Evolutionary conservation across 768 basidiomycete genomes (phyloP).

Genomic region (Megacollybia marginata): DNA sequence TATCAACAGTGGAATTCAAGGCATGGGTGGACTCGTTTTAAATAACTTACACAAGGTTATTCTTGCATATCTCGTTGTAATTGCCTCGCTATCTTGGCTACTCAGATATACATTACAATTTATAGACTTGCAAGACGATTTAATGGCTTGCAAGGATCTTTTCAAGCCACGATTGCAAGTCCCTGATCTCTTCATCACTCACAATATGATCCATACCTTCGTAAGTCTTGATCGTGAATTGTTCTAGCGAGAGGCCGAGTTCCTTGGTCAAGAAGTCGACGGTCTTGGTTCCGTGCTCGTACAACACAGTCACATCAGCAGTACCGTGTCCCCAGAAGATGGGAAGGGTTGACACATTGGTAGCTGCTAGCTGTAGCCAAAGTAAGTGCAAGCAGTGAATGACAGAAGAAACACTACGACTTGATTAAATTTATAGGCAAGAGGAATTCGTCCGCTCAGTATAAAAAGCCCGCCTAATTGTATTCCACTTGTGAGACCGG

Average conservation of each 20-base stretch:
- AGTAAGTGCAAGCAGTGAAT: neutral
- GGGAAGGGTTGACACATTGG: neutral
- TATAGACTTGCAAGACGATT: too few relatives aligned
- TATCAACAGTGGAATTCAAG: slow-evolving; percentile 62
- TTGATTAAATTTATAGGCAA: neutral
- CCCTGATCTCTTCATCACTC: neutral
- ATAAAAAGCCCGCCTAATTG: slow-evolving; percentile 18
- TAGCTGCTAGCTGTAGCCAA: neutral
- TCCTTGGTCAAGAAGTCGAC: neutral
- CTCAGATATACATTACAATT: too few relatives aligned
- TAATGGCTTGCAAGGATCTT: too few relatives aligned
- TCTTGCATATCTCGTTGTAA: too few relatives aligned
- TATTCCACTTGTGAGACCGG: slow-evolving; percentile 26
- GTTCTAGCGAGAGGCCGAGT: neutral
- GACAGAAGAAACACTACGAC: neutral
- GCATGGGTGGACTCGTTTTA: slow-evolving; percentile 75
- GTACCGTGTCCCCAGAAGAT: neutral
- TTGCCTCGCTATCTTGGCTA: too few relatives aligned
- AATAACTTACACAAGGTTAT: slow-evolving; percentile 5
- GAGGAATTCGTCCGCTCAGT: neutral
- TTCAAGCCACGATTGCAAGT: neutral
- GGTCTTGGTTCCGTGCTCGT: neutral
- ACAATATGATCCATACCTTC: neutral
- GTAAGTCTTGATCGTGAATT: neutral
- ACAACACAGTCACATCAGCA: neutral